Evolutionary conservation across 2,329 filamentous ascomycete genomes (phyloP).

Genomic region (Trichophyton benhamiae): DNA sequence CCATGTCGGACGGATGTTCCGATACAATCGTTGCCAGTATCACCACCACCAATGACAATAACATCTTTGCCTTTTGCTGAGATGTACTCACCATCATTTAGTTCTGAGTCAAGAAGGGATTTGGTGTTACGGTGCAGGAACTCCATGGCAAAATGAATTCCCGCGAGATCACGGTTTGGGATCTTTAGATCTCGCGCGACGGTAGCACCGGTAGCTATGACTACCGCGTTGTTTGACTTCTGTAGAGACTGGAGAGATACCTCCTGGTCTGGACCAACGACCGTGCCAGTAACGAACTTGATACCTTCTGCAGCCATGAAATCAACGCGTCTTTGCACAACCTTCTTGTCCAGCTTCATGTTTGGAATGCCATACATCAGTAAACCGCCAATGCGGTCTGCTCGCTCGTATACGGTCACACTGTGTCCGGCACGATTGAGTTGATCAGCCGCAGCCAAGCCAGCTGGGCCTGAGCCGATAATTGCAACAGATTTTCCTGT

Average conservation of each 20-base stretch:
- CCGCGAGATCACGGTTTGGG: slow-evolving; percentile 73
- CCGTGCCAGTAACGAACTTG: slow-evolving; percentile 63
- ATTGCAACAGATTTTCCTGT: slow-evolving; percentile 81
- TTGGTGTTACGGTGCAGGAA: slow-evolving; percentile 97
- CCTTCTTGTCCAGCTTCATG: slow-evolving; percentile 98
- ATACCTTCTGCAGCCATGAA: slow-evolving; percentile 88
- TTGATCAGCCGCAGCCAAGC: slow-evolving; percentile 82
- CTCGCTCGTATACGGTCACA: slow-evolving; percentile 85
- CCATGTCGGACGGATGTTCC: slow-evolving; percentile 92
- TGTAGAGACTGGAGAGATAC: slow-evolving; percentile 59
- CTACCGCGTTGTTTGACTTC: slow-evolving; percentile 63
- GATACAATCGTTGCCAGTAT: slow-evolving; percentile 96
- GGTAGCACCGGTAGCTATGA: slow-evolving; percentile 85
- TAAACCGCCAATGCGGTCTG: slow-evolving; percentile 78
- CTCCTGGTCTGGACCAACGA: slow-evolving; percentile 63
- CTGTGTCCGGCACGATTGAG: slow-evolving; percentile 82
- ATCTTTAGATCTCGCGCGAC: slow-evolving; percentile 88
- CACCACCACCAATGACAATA: slow-evolving; percentile 91
- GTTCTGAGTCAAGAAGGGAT: slow-evolving; percentile 82
- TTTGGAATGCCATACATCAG: slow-evolving; percentile 98
- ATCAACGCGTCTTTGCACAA: slow-evolving; percentile 88
- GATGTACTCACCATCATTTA: slow-evolving; percentile 75
- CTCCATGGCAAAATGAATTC: slow-evolving; percentile 94
- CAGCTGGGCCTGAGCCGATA: slow-evolving; percentile 83
- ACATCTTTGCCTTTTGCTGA: slow-evolving; percentile 93